Evolutionary conservation across 1,284 basidiomycete genomes (phyloP).

Genomic region (Heterobasidion parviporum): DNA sequence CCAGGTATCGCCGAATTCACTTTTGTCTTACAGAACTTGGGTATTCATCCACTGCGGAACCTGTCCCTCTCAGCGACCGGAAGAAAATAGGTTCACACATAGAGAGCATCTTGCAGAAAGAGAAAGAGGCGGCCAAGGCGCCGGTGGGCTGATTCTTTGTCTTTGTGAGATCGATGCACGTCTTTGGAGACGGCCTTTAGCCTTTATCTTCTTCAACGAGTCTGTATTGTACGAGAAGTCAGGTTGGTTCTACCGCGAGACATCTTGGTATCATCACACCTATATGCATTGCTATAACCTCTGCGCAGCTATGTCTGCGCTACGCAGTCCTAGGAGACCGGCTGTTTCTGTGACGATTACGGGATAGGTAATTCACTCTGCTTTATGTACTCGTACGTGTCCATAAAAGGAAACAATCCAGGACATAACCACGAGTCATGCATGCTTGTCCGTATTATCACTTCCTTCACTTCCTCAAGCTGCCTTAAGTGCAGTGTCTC

Average conservation of each 20-base stretch:
- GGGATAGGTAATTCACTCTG: background rate
- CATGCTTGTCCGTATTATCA: background rate
- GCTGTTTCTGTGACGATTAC: too few species aligned
- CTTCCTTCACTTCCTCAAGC: too few species aligned
- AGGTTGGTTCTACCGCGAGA: too few species aligned
- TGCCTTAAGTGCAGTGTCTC: too few species aligned
- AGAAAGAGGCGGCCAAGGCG: conserved; percentile 47
- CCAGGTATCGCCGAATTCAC: background rate
- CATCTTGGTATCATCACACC: too few species aligned
- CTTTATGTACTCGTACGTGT: background rate
- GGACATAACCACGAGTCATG: background rate
- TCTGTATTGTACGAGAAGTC: too few species aligned
- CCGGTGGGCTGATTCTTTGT: conserved; percentile 17
- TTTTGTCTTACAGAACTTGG: conserved; percentile 33
- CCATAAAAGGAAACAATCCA: background rate
- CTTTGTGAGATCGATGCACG: too few species aligned
- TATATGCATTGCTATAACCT: too few species aligned
- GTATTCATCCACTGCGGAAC: conserved; percentile 36
- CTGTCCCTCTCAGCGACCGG: conserved; percentile 38
- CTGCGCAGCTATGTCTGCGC: too few species aligned
- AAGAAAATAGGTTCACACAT: conserved; percentile 37
- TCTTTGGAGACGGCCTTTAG: too few species aligned
- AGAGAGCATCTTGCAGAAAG: conserved; percentile 38
- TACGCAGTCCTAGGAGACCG: too few species aligned
- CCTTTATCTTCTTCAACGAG: too few species aligned